Base-by-base conservation (phyloP, 805 yeast species). In the Candida manassasensis region DNA sequence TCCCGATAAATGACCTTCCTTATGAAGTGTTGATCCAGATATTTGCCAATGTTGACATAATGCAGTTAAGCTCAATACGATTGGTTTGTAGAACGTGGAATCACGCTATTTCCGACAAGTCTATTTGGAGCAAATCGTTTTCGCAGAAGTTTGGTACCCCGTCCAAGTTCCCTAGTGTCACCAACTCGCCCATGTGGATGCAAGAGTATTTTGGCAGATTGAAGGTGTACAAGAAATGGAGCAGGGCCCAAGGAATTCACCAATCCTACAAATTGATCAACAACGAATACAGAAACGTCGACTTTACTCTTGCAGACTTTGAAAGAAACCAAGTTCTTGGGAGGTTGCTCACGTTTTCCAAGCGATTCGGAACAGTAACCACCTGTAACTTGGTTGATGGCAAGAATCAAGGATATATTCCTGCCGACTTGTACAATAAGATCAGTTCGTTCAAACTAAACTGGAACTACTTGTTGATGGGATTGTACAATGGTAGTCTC, bases 81-180 rank as follows among this genome's bases (percentile, higher is more conserved):
- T 42, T 60, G 14, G 81, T 75, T 5, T 75, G 80, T 42, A 61
- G 55, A 34, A 45, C 57, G 29, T 75, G 81, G 81, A 56, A 66
- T 40, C 41, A 42, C 27, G 63, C 70, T 2, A 60, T 72, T 2
- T 58, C 59, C 36, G 74, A 73, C 45, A 61, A 64, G 37, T 52
- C 58, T 8, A 66, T 73, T 17, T 75, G 81, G 81, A 53, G 55
- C 41, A 61, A 57, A 25, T 64, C 75, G 5, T 75, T 75, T 44
- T 50, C 50, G 21, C 43, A 53, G 21, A 55, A 60, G 32, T 71
- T 70, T 42, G 63, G 64, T 1, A 57, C 62, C 4, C 57, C 47
- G 21, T 48, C 36, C 2, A 39, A 43, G 5, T 75, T 75, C 41
- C 67, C 79, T 3, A 60, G 73, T 4, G 52, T 70, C 9, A 55